These are phyloP conservation scores for Niebla homalea DNA, from an alignment of 495 filamentous ascomycete species.

Conservation along the genomic window DNA sequence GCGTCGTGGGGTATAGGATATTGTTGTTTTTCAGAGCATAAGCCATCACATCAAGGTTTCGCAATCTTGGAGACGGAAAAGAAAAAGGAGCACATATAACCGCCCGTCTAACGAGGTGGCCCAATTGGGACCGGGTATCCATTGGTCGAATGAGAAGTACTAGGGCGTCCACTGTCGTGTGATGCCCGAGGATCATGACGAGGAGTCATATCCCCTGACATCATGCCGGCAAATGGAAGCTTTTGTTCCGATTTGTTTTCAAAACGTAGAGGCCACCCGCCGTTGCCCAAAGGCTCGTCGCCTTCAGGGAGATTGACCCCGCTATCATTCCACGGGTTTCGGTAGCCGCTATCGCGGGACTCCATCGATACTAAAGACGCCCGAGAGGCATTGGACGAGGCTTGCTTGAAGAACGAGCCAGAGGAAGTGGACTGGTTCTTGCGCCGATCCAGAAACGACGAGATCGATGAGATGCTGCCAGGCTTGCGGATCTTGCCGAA, in stretches of 20 bases:
- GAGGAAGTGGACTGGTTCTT: conserved; percentile 80
- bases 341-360: conserved; percentile 79
- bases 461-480: conserved; percentile 82
- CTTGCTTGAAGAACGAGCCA: conserved; percentile 79
- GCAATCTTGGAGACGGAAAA: no score
- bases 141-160: conserved; percentile 89
- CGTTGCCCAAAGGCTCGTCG: conserved; percentile 38
- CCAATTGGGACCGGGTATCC: conserved; percentile 85
- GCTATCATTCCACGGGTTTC: conserved; percentile 94
- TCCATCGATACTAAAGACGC: conserved; percentile 89
- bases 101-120: conserved; percentile 51
- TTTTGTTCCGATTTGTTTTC: conserved; percentile 35
- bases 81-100: no score
- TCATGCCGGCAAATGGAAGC: conserved; percentile 37
- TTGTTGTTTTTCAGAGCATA: no score
- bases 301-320: conserved; percentile 87
- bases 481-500: conserved; percentile 85
- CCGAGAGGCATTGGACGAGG: conserved; percentile 86
- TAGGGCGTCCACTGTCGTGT: conserved; percentile 80
- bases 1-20: no score
- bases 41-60: no score
- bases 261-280: conserved; percentile 48
- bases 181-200: conserved; percentile 69
- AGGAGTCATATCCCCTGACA: conserved; percentile 61
- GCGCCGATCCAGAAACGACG: conserved; percentile 77